Evolutionary conservation across 306 rosid species (phyloP).

Genomic region (Pyrus communis): DNA sequence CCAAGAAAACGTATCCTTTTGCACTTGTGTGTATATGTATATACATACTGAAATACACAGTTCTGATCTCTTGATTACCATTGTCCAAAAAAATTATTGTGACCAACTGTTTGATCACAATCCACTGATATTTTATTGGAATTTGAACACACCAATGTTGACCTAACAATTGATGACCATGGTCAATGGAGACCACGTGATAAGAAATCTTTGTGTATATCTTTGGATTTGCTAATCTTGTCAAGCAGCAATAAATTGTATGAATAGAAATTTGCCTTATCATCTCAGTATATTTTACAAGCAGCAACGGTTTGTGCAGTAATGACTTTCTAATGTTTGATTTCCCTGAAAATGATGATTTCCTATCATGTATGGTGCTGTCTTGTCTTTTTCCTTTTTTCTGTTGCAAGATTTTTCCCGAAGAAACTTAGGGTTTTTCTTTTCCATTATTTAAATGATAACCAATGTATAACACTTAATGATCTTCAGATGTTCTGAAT

Average conservation of each 20-base stretch:
- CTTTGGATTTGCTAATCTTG: not conserved
- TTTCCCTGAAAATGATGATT: not conserved
- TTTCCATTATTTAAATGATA: not conserved
- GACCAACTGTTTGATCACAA: not conserved
- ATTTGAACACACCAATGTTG: not conserved
- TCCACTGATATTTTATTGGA: not conserved
- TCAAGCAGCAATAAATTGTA: not conserved
- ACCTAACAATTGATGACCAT: not conserved
- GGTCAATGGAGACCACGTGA: not conserved
- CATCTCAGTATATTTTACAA: not conserved
- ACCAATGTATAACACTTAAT: constrained; percentile 29
- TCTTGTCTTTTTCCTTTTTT: not conserved
- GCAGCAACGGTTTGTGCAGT: not conserved
- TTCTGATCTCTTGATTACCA: not conserved
- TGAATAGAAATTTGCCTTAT: not conserved
- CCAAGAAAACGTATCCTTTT: constrained; percentile 62
- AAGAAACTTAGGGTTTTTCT: not conserved
- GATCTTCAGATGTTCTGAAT: constrained; percentile 55
- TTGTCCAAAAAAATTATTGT: not conserved
- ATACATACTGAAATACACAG: not conserved
- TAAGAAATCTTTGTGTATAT: not conserved
- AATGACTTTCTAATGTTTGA: not conserved
- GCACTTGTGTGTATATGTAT: constrained; percentile 1
- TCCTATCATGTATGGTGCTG: not conserved
- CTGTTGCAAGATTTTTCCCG: no score